Base-by-base conservation (phyloP, 2,329 filamentous ascomycete species). In the Alternaria brassicae region DNA sequence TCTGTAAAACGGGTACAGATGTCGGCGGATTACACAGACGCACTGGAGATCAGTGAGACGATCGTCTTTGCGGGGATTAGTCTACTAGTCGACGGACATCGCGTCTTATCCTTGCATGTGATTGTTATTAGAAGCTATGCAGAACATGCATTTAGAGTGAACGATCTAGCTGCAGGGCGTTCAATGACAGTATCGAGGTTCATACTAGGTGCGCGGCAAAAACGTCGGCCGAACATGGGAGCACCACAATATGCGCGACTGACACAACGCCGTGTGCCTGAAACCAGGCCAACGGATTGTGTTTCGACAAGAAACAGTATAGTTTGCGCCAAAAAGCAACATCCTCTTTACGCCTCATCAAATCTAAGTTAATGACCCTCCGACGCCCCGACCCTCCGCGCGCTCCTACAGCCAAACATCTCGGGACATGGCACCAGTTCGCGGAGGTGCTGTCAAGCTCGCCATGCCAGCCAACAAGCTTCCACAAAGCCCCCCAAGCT, bases 371-470 rank as follows among this genome's bases (percentile, higher is more conserved):
- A 25, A 40, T 15, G 45, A 56, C 28, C 50, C 28, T 58, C 56
- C 56, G 45, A 56, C 28, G 42, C 28, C 54, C 56, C 56, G 56
- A 58, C 36, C 50, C 34, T 58, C 56, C 56, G 50, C 21, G n/a
- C 42, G 36, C 27, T 15, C 25, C 41, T 58, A 10, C 19, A 17
- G 41, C 21, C 34, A 45, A 30, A 40, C 27, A 23, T 19, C 17
- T 36, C 42, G 28, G 34, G 19, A 30, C 17, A 49, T 32, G 42
- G 13, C 23, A 19, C 52, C 34, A 21, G 13, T 30, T 40, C 6
- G 42, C 17, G 42, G 27, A 27, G 27, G 32, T 23, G 32, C n/a
- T 54, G 41, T 47, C 44, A 47, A 47, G 42, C 52, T 48, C 34
- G 25, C 34, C 25, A 10, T 19, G 17, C 17, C 34, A 48, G 25